Base-by-base conservation (phyloP, 352 stramenopile genomes). In the Globisporangium takayamanum region DNA sequence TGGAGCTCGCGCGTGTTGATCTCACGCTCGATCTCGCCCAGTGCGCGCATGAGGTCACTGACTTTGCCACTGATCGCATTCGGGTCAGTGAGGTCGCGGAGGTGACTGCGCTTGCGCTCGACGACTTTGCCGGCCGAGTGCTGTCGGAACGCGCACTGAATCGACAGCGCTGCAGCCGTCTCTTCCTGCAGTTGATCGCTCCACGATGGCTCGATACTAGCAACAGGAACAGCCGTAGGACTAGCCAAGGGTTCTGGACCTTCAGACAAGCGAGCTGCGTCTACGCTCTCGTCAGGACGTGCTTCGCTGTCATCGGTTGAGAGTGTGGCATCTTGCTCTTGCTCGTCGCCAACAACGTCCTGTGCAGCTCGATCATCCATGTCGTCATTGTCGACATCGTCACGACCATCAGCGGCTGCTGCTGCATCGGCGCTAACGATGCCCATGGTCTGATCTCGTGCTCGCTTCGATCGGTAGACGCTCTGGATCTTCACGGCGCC, bases 401-500 rank as follows among this genome's bases (percentile, higher is more conserved):
- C 33, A 33, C 2, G 5, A 16, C 12, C 26, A 5, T 33, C 20
- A n/a, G 18, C 22, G 11, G 4, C 42, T n/a, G 5, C 15, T 30
- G 37, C 70, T 45, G 28, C 55, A 12, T 79, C 63, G 12, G 6
- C 33, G 10, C 33, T 39, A 1, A 12, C 33, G 5, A 39, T 39
- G 33, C 33, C 10, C 33, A 39, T 12, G 33, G 33, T 39, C 33
- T 39, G 33, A 12, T 39, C 33, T 39, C 78, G 59, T 12, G 70
- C 67, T 37, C 70, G 68, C 50, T 76, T 85, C 30, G 67, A 72
- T 1, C 76, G 73, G 49, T 72, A 78, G 3, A 63, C 66, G 39
- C 74, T 87, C 64, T 88, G 77, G 55, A 89, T 88, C 49, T 69
- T 75, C 25, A 84, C 70, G 3, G 59, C 74, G 20, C 71, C 62